Percentiles rank a stretch among this genome's conserved stretches.
These are phyloP conservation scores for Coemansia sp. DNA, from an alignment of 192 early-diverging fungal species.

Conservation along the genomic window DNA sequence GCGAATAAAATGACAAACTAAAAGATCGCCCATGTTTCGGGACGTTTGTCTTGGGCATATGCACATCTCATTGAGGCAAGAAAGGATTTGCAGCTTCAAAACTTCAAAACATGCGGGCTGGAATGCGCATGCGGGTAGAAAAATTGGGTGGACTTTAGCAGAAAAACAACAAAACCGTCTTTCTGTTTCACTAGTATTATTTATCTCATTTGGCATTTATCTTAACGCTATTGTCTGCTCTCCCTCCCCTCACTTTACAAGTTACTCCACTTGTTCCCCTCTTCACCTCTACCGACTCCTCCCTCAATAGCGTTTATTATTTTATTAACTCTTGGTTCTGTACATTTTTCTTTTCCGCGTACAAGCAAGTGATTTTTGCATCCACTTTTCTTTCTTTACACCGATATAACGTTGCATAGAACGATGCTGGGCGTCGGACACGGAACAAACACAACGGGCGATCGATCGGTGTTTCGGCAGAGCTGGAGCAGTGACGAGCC, in stretches of 20 bases:
- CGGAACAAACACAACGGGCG: slow-evolving; percentile 1
- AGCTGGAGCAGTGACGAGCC: slow-evolving; percentile 56
- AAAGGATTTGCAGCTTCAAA: background rate
- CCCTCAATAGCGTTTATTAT: background rate
- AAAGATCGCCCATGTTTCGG: background rate
- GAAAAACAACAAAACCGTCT: slow-evolving; percentile 4
- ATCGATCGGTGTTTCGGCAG: slow-evolving; percentile 22
- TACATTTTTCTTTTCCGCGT: too few species aligned
- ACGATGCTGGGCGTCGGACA: slow-evolving; percentile 32
- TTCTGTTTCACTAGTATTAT: background rate
- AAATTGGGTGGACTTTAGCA: background rate
- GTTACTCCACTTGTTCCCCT: too few species aligned
- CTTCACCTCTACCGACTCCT: background rate
- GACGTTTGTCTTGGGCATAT: background rate
- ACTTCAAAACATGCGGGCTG: background rate
- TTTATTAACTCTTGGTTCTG: too few species aligned
- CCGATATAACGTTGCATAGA: background rate
- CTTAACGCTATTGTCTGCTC: background rate
- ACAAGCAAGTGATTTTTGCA: too few species aligned
- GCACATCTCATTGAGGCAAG: background rate
- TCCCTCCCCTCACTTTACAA: too few species aligned
- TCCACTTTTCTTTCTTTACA: too few species aligned
- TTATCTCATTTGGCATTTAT: background rate
- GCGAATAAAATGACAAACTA: background rate
- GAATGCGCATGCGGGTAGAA: background rate